phyloP scores from a whole-genome alignment of 2,329 filamentous ascomycete genomes.

The Fusarium zealandicum region DNA sequence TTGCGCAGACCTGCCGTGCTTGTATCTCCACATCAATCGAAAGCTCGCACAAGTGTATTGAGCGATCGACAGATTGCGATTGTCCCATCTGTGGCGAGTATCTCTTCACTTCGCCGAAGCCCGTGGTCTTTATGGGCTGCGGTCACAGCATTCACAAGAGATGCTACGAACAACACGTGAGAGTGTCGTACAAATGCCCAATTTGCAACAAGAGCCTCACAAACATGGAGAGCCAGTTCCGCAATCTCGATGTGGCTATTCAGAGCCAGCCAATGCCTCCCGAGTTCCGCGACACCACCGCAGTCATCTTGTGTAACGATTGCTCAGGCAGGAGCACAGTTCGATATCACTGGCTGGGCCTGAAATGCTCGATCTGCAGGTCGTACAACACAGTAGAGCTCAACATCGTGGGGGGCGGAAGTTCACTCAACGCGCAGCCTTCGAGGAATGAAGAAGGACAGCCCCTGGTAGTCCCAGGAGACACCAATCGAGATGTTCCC shows the following conservation, averaged over 20 bases:
- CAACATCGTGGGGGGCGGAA: constrained; percentile 61
- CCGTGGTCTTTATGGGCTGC: constrained; percentile 93
- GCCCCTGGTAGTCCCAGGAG: constrained; percentile 8
- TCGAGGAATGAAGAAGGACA: constrained; percentile 36
- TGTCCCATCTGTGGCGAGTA: constrained; percentile 98
- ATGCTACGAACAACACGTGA: constrained; percentile 89
- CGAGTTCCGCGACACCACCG: constrained; percentile 80
- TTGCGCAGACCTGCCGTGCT: constrained; percentile 79
- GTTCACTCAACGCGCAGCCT: constrained; percentile 35
- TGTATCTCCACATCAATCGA: constrained; percentile 91
- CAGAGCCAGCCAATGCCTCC: constrained; percentile 89
- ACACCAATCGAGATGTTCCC: constrained; percentile 19
- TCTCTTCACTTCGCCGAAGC: constrained; percentile 88
- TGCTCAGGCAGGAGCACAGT: constrained; percentile 88
- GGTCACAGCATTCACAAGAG: constrained; percentile 93
- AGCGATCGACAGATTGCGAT: constrained; percentile 91
- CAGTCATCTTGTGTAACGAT: constrained; percentile 91
- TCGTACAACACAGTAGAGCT: constrained; percentile 75
- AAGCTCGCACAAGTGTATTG: constrained; percentile 89
- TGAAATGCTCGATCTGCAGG: constrained; percentile 80
- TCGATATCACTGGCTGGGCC: constrained; percentile 90
- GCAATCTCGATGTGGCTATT: constrained; percentile 88
- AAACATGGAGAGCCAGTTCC: constrained; percentile 96
- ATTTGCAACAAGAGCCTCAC: constrained; percentile 96
- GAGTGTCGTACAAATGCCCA: constrained; percentile 91